phyloP scores from a whole-genome alignment of 805 yeast genomes.

The Babjeviella inositovora region DNA sequence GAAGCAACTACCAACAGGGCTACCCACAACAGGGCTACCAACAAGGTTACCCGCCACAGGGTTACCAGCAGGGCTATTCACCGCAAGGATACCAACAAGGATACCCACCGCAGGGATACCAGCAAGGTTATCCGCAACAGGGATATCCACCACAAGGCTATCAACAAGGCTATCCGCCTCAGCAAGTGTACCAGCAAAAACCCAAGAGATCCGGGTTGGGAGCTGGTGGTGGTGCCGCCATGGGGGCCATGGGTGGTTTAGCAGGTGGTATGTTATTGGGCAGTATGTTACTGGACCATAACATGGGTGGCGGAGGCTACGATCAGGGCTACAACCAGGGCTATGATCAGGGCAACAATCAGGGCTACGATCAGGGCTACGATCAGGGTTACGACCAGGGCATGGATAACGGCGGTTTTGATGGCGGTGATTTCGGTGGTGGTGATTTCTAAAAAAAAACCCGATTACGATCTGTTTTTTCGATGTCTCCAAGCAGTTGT shows the following conservation, averaged over 20 bases:
- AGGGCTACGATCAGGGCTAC: slow-evolving; percentile 2
- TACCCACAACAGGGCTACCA: slow-evolving; percentile 6
- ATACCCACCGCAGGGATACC: slow-evolving; percentile 9
- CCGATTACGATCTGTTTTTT: too few species aligned
- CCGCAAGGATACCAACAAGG: slow-evolving; percentile 5
- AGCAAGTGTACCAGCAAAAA: slow-evolving; percentile 7
- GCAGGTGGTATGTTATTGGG: slow-evolving; percentile 43
- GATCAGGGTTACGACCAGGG: slow-evolving; percentile 10
- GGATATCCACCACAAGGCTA: slow-evolving; percentile 10
- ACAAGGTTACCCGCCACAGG: slow-evolving; percentile 7
- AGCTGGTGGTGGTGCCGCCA: slow-evolving; percentile 31
- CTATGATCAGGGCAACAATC: slow-evolving; percentile 11
- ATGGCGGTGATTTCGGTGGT: slow-evolving; percentile 8
- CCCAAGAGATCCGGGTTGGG: slow-evolving; percentile 19
- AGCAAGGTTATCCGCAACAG: slow-evolving; percentile 12
- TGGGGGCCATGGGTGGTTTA: slow-evolving; percentile 31
- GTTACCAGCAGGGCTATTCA: slow-evolving; percentile 4
- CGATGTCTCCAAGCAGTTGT: too few species aligned
- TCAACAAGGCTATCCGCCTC: slow-evolving; percentile 15
- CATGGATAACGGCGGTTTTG: slow-evolving; percentile 5
- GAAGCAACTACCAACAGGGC: slow-evolving; percentile 6
- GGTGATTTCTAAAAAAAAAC: too few species aligned
- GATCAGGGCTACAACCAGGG: slow-evolving; percentile 13
- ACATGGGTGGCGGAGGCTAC: slow-evolving; percentile 15
- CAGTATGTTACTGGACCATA: slow-evolving; percentile 17